A percentile compares a stretch with the other conserved stretches of the same genome.
These are phyloP conservation scores for Tylopilus sp. DNA, from an alignment of 768 basidiomycete genomes.

Conservation along the genomic window DNA sequence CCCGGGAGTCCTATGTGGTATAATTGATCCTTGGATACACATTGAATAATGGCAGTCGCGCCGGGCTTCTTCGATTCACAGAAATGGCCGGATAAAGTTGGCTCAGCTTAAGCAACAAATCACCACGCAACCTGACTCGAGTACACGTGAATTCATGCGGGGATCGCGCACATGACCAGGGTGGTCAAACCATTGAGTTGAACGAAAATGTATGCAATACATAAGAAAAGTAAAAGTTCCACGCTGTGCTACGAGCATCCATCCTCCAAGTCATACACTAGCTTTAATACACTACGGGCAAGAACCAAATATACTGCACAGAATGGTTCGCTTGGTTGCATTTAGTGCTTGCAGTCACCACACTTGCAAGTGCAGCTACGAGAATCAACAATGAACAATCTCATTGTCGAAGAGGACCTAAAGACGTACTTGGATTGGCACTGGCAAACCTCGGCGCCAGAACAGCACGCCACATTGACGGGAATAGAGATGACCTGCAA, in stretches of 20 bases:
- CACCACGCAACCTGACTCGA: too few relatives aligned
- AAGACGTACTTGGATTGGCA: constrained; percentile 12
- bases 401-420: not conserved
- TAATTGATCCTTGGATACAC: too few relatives aligned
- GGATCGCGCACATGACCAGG: too few relatives aligned
- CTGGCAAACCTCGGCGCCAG: constrained; percentile 1
- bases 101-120: too few relatives aligned
- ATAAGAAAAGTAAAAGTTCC: not conserved
- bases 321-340: not conserved
- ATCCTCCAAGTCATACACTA: too few relatives aligned
- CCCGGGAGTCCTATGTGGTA: too few relatives aligned
- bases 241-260: not conserved
- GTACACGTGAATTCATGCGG: too few relatives aligned
- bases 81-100: too few relatives aligned
- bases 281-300: not conserved
- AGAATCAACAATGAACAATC: not conserved
- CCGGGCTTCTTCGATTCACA: too few relatives aligned
- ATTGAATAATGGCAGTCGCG: too few relatives aligned
- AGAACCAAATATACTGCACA: not conserved
- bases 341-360: constrained; percentile 19
- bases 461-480: constrained; percentile 22
- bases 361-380: constrained; percentile 18
- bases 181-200: not conserved
- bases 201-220: not conserved
- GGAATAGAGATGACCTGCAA: constrained; percentile 12